These are phyloP conservation scores for Spizellomyces sp. DNA, from an alignment of 192 early-diverging fungal species.

Conservation along the genomic window DNA sequence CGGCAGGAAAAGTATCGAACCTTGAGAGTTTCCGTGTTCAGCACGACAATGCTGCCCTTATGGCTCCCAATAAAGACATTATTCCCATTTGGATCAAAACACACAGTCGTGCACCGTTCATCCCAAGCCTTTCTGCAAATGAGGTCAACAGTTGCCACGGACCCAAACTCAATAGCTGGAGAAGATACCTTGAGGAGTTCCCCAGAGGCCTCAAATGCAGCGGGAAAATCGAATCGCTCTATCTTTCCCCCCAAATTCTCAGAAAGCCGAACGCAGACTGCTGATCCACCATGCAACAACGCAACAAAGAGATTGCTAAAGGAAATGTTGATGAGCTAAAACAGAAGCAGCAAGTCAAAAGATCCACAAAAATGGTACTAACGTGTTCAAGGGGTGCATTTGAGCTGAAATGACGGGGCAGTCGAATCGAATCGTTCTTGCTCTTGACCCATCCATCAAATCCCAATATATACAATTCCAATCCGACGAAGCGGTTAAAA, in stretches of 20 bases:
- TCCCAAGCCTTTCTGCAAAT: constrained; percentile 5
- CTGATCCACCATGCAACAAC: constrained; percentile 21
- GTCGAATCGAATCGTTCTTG: constrained; percentile 65
- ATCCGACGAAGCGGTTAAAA: constrained; percentile 78
- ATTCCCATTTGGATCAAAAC: constrained; percentile 43
- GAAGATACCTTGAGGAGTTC: background rate
- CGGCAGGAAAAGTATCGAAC: constrained; percentile 34
- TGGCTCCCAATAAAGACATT: constrained; percentile 68
- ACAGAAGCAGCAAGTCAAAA: background rate
- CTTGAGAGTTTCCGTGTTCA: constrained; percentile 54
- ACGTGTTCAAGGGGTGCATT: constrained; percentile 64
- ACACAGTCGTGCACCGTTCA: constrained; percentile 13
- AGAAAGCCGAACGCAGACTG: constrained; percentile 19
- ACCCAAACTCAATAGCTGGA: no score
- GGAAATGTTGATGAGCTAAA: background rate
- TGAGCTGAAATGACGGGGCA: constrained; percentile 71
- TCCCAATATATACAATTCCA: constrained; percentile 92
- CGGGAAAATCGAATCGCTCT: background rate
- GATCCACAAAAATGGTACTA: background rate
- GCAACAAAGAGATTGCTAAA: constrained; percentile 33
- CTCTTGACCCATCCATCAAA: constrained; percentile 55
- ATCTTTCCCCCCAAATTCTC: background rate
- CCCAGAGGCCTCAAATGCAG: background rate
- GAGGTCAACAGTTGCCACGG: no score
- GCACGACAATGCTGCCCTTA: constrained; percentile 65